A percentile compares a stretch with the other conserved stretches of the same genome.
Evolutionary conservation across 495 filamentous ascomycete genomes (phyloP).

Genomic region (Xylaria palmicola): DNA sequence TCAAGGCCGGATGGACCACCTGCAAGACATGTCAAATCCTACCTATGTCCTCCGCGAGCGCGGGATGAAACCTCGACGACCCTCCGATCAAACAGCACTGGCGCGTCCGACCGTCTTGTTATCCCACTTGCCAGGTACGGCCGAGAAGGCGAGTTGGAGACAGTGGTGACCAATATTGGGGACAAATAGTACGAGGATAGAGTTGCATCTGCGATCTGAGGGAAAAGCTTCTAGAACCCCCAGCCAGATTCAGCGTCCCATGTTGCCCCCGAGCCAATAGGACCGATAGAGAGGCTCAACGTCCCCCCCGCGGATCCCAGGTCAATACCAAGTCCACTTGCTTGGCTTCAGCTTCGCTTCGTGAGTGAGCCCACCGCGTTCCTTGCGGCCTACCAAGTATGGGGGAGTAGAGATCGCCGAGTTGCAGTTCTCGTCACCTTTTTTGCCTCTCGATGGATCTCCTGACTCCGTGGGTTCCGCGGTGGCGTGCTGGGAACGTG

Average conservation of each 20-base stretch:
- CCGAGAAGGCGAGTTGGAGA: background rate
- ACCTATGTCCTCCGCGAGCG: background rate
- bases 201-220: constrained; percentile 2
- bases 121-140: background rate
- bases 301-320: background rate
- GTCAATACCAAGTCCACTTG: background rate
- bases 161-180: constrained; percentile 3
- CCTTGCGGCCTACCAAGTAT: background rate
- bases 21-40: constrained; percentile 3
- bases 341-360: background rate
- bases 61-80: constrained; percentile 3
- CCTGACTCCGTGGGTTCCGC: no score
- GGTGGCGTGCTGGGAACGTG: no score
- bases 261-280: constrained; percentile 3
- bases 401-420: background rate
- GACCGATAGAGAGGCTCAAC: constrained; percentile 13
- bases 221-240: constrained; percentile 12
- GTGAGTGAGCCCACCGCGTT: background rate
- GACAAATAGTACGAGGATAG: constrained; percentile 5
- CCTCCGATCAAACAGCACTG: background rate
- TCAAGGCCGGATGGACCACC: background rate
- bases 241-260: background rate
- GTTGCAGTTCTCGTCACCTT: no score
- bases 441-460: no score
- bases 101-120: no score